Evolutionary conservation across 2,329 filamentous ascomycete species (phyloP).

Genomic region (Diaporthe destruens): DNA sequence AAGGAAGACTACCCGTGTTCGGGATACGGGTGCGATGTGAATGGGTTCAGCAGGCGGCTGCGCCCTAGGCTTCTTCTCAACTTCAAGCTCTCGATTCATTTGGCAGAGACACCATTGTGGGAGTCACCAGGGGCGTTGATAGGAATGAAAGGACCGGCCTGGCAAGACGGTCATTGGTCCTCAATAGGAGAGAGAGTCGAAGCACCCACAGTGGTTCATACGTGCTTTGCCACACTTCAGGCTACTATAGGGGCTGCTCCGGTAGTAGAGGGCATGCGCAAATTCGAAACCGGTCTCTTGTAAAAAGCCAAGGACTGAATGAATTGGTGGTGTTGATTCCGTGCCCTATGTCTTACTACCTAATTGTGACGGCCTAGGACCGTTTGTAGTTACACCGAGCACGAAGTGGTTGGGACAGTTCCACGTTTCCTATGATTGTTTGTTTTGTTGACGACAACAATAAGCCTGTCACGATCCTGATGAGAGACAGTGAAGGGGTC

Average conservation of each 20-base stretch:
- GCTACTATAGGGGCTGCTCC: constrained; percentile 11
- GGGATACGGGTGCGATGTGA: constrained; percentile 1
- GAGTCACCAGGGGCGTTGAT: constrained; percentile 18
- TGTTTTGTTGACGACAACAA: too few species aligned
- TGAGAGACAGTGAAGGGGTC: too few species aligned
- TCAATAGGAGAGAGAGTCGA: constrained; percentile 10
- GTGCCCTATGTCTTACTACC: background rate
- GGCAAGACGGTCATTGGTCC: constrained; percentile 7
- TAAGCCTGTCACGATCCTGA: too few species aligned
- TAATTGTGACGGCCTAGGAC: too few species aligned
- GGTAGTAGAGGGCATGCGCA: constrained; percentile 36
- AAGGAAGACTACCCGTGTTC: background rate
- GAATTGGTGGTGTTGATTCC: background rate
- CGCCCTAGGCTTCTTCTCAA: background rate
- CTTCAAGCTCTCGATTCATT: constrained; percentile 1
- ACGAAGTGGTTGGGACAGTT: background rate
- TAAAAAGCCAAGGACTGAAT: background rate
- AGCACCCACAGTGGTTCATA: background rate
- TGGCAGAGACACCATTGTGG: constrained; percentile 15
- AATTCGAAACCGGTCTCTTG: constrained; percentile 28
- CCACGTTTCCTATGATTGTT: too few species aligned
- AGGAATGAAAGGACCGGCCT: constrained; percentile 23
- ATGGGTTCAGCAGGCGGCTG: background rate
- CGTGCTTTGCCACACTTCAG: constrained; percentile 3
- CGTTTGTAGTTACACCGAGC: too few species aligned